Evolutionary conservation across 441 rosid species (phyloP), one percentile per base, ranked within the genome.

Genomic region (Croton laevigatus): DNA sequence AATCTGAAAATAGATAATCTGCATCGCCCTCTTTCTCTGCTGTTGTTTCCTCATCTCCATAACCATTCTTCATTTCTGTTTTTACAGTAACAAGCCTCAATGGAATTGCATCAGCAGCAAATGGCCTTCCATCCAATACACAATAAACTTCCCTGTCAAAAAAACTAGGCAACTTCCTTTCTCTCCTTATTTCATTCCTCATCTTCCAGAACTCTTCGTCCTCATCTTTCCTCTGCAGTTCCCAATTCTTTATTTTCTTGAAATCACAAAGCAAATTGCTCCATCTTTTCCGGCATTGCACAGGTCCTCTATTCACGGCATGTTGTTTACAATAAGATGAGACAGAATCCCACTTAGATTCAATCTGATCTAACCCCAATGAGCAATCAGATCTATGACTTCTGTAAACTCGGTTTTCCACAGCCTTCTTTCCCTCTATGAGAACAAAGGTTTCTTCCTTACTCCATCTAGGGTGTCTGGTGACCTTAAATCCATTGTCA

Each of bases 201-300:
- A 88, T 91, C 6, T 80, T 79, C 97, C 97, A 91, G 75, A 82
- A 91, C 55, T 96, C 85, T 51, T 87, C 92, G 58, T 82, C 72
- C 49, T 78, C 88, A 7, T 86, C 92, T 76, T 64, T 79, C 27
- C 60, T 73, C 76, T 69, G 80, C 71, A 80, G 71, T 69, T 91
- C 97, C 97, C 96, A 91, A 76, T 85, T 88, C 72, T 86, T 89
- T 9, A 91, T 89, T 81, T 89, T 91, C 85, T 87, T 88, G 58
- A 75, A 89, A 73, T 91, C 97, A 42, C 96, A 88, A 38, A 92
- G 80, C 59, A 91, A 78, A 75, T 91, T 91, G 69, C 94, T 87
- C 96, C 96, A 91, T 65, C 94, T 75, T 78, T 88, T 91, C 70
- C 92, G 89, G 79, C 97, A 91, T 89, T 91, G 97, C 37, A 87